Conservation (phyloP, 2,329 filamentous ascomycete species). For the Periconia digitata region DNA sequence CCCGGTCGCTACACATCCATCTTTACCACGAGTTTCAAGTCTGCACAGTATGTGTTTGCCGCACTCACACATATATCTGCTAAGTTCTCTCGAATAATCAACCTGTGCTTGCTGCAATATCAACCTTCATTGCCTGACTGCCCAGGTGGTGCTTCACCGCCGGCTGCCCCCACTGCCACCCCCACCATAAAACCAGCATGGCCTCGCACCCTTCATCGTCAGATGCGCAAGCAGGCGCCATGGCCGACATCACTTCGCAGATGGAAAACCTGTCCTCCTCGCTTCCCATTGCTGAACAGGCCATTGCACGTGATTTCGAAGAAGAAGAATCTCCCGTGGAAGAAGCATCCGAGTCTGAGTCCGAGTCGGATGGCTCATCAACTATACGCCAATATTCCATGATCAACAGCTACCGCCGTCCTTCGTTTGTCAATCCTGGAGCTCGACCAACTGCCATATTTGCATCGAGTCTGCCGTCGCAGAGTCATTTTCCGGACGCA, state of each 20-base stretch:
- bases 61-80: no score
- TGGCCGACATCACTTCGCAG: conserved; percentile 30
- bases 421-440: conserved; percentile 73
- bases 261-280: conserved; percentile 33
- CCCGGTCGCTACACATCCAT: no score
- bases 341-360: conserved; percentile 58
- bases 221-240: conserved; percentile 7
- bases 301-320: conserved; percentile 42
- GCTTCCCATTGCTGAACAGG: conserved; percentile 39
- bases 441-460: conserved; percentile 70
- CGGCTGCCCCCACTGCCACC: not conserved
- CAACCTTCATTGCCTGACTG: not conserved
- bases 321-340: conserved; percentile 25
- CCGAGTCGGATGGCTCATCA: conserved; percentile 57
- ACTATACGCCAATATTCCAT: conserved; percentile 53
- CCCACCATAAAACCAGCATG: not conserved
- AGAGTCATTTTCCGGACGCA: conserved; percentile 19
- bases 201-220: not conserved
- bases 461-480: conserved; percentile 55
- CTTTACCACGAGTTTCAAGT: no score
- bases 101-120: not conserved
- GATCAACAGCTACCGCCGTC: conserved; percentile 71
- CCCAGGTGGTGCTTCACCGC: not conserved
- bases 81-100: not conserved
- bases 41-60: no score